Percentiles rank a stretch among this genome's conserved stretches.
phyloP scores from a whole-genome alignment of 2,329 filamentous ascomycete genomes.

The Paracoccidioides brasiliensis region DNA sequence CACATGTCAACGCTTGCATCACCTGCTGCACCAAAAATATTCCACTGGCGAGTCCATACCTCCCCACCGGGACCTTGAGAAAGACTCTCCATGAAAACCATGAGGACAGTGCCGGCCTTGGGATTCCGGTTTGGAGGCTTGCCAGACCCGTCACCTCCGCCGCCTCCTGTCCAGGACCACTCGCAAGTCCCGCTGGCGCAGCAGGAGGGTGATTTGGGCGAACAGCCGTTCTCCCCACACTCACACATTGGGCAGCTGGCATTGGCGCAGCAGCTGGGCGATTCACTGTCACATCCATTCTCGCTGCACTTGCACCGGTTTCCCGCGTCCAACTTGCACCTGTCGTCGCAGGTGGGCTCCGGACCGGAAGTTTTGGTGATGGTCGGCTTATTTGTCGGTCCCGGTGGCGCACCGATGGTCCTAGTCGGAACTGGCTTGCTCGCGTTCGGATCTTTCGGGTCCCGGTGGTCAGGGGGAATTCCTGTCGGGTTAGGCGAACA shows the following conservation, averaged over 20 bases:
- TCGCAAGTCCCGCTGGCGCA: conserved; percentile 2
- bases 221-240: background rate
- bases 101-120: too few species aligned
- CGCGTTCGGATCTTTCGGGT: conserved; percentile 3
- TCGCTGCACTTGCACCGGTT: conserved; percentile 1
- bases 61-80: too few species aligned
- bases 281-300: conserved; percentile 3
- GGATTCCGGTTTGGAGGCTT: background rate
- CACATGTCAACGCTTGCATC: too few species aligned
- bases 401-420: too few species aligned
- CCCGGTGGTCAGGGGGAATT: background rate
- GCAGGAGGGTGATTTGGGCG: conserved; percentile 1
- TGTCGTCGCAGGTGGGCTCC: background rate
- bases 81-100: too few species aligned
- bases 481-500: background rate
- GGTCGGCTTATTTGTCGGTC: background rate
- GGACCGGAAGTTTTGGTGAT: background rate
- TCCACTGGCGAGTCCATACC: too few species aligned
- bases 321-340: background rate
- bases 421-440: background rate
- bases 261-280: conserved; percentile 2
- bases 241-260: conserved; percentile 4
- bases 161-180: conserved; percentile 3
- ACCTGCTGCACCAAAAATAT: too few species aligned
- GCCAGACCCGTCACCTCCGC: conserved; percentile 1